Evolutionary conservation across 2,329 filamentous ascomycete genomes (phyloP).

Genomic region (Ophiostoma australiae): DNA sequence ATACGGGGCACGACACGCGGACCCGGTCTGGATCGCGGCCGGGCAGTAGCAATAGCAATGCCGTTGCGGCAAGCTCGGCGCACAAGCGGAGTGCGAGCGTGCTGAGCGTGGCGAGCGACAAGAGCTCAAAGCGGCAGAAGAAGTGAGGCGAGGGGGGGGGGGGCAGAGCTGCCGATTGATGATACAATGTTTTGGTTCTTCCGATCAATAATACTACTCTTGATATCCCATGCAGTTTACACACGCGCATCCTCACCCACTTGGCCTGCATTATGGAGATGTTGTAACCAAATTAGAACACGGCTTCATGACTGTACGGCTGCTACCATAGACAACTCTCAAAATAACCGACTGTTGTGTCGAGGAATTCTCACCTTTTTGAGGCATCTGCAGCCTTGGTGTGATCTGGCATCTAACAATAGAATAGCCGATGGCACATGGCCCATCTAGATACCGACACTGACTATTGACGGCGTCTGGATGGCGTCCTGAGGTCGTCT

Average conservation of each 20-base stretch:
- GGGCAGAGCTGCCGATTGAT: background rate
- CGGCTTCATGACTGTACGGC: background rate
- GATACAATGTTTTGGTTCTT: background rate
- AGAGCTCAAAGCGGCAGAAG: constrained; percentile 54
- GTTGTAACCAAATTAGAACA: background rate
- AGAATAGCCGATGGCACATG: background rate
- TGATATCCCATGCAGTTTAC: background rate
- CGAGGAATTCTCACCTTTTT: background rate
- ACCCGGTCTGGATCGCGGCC: constrained; percentile 30
- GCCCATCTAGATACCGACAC: background rate
- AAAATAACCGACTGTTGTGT: background rate
- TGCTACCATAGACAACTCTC: background rate
- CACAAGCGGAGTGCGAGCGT: constrained; percentile 83
- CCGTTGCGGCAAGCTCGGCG: constrained; percentile 23
- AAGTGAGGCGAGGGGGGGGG: constrained; percentile 39
- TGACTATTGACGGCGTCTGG: background rate
- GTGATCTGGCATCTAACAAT: background rate
- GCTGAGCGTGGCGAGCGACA: constrained; percentile 64
- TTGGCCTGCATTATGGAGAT: background rate
- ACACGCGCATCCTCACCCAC: background rate
- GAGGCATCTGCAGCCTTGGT: background rate
- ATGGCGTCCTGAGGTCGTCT: background rate
- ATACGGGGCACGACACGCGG: constrained; percentile 28
- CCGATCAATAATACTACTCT: background rate
- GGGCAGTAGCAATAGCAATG: constrained; percentile 30